Evolutionary conservation across 495 filamentous ascomycete species (phyloP).

Genomic region (Astrothelium macrocarpum): DNA sequence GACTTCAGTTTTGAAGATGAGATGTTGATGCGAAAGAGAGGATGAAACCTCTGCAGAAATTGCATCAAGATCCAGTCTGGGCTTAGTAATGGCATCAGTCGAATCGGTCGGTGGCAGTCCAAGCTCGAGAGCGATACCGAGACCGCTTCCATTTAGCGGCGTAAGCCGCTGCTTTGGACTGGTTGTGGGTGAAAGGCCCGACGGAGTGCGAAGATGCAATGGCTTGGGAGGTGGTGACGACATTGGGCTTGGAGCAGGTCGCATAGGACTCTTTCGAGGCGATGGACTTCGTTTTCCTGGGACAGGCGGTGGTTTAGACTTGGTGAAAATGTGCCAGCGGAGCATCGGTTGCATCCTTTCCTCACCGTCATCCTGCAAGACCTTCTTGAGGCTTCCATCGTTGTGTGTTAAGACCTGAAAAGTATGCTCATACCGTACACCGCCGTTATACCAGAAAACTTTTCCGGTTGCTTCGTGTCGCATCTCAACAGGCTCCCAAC

Average conservation of each 20-base stretch:
- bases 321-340: neutral
- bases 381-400: neutral
- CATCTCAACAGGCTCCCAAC: conserved; percentile 2
- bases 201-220: too few relatives aligned
- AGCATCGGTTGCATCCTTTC: conserved; percentile 8
- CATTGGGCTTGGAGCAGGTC: too few relatives aligned
- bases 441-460: too few relatives aligned
- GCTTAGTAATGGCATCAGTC: neutral
- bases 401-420: neutral
- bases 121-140: neutral
- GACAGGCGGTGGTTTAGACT: neutral
- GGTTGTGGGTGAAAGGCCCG: neutral
- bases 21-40: neutral
- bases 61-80: neutral
- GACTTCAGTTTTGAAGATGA: neutral
- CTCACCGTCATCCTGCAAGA: neutral
- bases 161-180: neutral
- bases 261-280: too few relatives aligned
- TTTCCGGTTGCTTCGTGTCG: neutral
- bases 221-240: too few relatives aligned
- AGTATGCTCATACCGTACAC: too few relatives aligned
- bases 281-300: too few relatives aligned
- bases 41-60: neutral
- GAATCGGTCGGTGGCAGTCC: neutral
- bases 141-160: conserved; percentile 6